Base-by-base conservation (phyloP, 1,284 basidiomycete species). In the Gomphus bonarii region DNA sequence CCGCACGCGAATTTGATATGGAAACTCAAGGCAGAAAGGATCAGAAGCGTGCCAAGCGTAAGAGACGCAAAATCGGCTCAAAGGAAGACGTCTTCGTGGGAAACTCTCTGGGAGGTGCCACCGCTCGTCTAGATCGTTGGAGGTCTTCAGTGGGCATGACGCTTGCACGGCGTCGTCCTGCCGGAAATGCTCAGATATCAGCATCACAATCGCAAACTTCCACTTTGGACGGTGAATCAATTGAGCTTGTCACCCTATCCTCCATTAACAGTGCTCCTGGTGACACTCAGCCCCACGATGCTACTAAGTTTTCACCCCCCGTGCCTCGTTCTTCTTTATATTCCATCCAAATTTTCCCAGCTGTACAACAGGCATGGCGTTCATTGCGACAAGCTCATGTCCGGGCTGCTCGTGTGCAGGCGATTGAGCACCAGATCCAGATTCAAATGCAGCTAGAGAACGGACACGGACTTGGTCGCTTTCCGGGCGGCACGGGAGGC, bases 381-480 rank as follows among this genome's bases (percentile, higher is more conserved):
- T 75, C 73, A 8, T 66, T 88, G 14, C 76, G 85, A 2, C 76
- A 78, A 38, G 85, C 79, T 16, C 86, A 89, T 66, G 69, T 81
- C 30, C 72, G 76, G 1, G 88, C 88, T 1, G 81, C 82, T 3
- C 77, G 82, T 7, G 71, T 75, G 53, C 85, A 86, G 63, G 84
- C 83, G 4, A 74, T 74, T 5, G 85, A 86, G 65, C 77, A 83
- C 63, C 73, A 81, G 22, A 77, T 86, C 18, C 75, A 80, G 14
- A 62, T 63, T 30, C 65, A 69, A 44, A 63, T 59, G 25, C 65
- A 63, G 18, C 63, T 61, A 16, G 66, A 68, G 18, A 69, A 74
- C 18, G 82, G 82, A 1, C 90, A 87, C 86, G 84, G 84, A 0
- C 69, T 90, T 35, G 86, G 88, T 1, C 81, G 79, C 58, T 88